These are phyloP conservation scores for Geotrichum siamense DNA, from an alignment of 1,139 yeast species.

Conservation along the genomic window DNA sequence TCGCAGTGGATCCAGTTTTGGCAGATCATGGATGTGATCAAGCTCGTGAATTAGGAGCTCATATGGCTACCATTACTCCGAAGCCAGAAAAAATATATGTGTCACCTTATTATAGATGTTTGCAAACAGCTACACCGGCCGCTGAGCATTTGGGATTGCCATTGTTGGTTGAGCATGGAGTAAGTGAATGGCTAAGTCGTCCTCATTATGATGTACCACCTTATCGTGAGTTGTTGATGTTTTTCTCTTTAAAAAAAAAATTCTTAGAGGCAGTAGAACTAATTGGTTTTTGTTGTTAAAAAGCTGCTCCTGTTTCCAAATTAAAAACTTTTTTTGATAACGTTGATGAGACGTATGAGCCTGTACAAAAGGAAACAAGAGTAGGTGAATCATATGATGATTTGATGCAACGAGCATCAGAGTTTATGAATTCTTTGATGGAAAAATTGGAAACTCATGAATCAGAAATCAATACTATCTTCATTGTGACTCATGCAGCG, in stretches of 20 bases:
- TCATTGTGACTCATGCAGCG: slow-evolving; percentile 78
- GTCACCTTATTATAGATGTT: slow-evolving; percentile 86
- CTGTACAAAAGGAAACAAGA: slow-evolving; percentile 49
- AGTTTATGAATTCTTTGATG: slow-evolving; percentile 47
- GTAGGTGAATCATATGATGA: slow-evolving; percentile 63
- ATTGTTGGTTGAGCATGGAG: slow-evolving; percentile 45
- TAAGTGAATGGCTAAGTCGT: slow-evolving; percentile 39
- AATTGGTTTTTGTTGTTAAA: not conserved
- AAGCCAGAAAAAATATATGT: slow-evolving; percentile 54
- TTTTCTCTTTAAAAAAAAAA: too few relatives aligned
- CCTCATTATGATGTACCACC: slow-evolving; percentile 22
- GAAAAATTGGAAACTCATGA: slow-evolving; percentile 45
- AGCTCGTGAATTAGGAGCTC: slow-evolving; percentile 63
- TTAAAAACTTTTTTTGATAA: slow-evolving; percentile 47
- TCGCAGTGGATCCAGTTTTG: slow-evolving; percentile 72
- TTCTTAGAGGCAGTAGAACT: too few relatives aligned
- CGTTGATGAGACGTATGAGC: slow-evolving; percentile 37
- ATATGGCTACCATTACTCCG: slow-evolving; percentile 35
- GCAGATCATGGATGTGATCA: slow-evolving; percentile 77
- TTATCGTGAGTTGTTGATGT: slow-evolving; percentile 17
- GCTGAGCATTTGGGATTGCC: slow-evolving; percentile 49
- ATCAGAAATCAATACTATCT: slow-evolving; percentile 50
- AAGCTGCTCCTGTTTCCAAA: slow-evolving; percentile 46
- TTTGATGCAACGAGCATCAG: slow-evolving; percentile 48
- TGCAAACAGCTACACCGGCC: slow-evolving; percentile 72